Evolutionary conservation across 176 grass and related monocot genomes (phyloP), one percentile per base, ranked within the genome.

Genomic region (Aegilops bicornis): DNA sequence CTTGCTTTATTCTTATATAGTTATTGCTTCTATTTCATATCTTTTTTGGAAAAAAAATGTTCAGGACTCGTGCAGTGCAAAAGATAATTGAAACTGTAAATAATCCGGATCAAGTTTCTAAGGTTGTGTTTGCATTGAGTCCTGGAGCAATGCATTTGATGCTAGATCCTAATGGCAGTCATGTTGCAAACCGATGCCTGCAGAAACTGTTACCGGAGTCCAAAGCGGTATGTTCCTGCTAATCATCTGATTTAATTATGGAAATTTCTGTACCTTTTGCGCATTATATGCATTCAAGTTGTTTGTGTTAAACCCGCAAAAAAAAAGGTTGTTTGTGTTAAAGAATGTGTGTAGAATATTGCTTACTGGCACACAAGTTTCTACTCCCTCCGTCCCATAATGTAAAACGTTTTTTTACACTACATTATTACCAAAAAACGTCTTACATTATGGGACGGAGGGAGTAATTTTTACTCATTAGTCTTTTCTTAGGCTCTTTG

Each of bases 11-110:
- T 2, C 25, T 64, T 64, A 10, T 52, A 14, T 81, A 47, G 31
- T 79, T 84, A 7, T 70, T 81, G 15, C 37, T 78, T 85, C 50
- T 70, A 31, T 69, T 32, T 39, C 78, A 85, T 71, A 88, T 37
- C 8, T 42, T 33, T 39, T 66, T 8, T 27, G 27, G 66, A 43
- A 22, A 69, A 81, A 76, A 83, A 20, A 75, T 42, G 17, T 95
- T 83, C 83, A 96, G 96, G 74, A 91, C 93, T 35, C 93, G 90
- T 68, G 87, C 83, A 14, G 94, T 98, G 47, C 96, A 96, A 84
- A 98, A 94, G 89, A 73, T 98, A 76, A 91, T 98, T 72, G 96
- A 94, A 61, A 91, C 85, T 56, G 70, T 94, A 67, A 89, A 74
- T 83, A 83, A 20, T 27, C 72, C 65, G 0, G 79, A 89, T 60